Evolutionary conservation across 1,284 basidiomycete species (phyloP), one percentile per base, ranked within the genome.

Genomic region (Malassezia japonica): DNA sequence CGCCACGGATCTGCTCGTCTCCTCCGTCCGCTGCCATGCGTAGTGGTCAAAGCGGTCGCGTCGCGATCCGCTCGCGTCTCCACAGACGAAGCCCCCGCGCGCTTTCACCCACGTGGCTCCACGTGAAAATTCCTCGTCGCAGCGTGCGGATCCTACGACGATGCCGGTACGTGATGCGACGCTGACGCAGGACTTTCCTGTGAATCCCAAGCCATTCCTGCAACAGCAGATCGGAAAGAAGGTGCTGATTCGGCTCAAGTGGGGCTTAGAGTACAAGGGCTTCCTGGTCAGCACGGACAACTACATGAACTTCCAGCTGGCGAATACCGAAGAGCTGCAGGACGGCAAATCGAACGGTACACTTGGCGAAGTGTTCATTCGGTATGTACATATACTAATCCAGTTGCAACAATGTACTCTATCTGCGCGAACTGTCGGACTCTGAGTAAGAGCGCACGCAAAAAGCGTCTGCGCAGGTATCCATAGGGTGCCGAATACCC

Each of bases 251-350:
- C 82, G 83, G 56, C 81, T 99, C 72, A 99, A 99, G 78, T 99
- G 94, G 94, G 94, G 94, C 57, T 80, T 96, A 58, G 91, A 96
- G 75, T 98, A 98, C 80, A 95, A 91, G 78, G 92, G 94, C 41
- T 98, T 92, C 78, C 80, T 99, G 56, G 92, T 98, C 61, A 92
- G 87, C 73, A 95, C 92, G 5, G 94, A 99, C 76, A 87, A 87
- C 25, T 99, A 95, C 78, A 96, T 98, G 91, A 99, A 99, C 76
- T 80, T 99, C 46, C 94, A 98, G 79, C 80, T 99, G 46, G 91
- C 91, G 37, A 96, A 98, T 75, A 91, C 94, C 2, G 94, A 98
- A 75, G 94, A 99, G 76, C 92, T 87, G 67, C 89, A 95, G 75
- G 87, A 95, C 67, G 92, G 91, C 44, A 83, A 88, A 74, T 91